Evolutionary conservation across 108 stramenopile species (phyloP).

Genomic region (Cyclotella atomus): DNA sequence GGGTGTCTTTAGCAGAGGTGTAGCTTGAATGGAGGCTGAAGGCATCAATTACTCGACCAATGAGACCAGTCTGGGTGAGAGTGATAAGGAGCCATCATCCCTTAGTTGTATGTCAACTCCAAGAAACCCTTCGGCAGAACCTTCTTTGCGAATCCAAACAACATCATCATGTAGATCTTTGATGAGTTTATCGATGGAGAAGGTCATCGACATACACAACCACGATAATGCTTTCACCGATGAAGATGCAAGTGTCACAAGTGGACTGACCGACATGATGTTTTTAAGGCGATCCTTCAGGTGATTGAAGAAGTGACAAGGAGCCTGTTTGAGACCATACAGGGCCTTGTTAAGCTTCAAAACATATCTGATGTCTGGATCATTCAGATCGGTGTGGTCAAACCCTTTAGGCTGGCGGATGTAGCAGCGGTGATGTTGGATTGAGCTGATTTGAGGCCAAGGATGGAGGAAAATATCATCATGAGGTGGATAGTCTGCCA

Average conservation of each 20-base stretch:
- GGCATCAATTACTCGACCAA: neutral
- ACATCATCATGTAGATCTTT: conserved; percentile 6
- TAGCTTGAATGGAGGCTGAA: neutral
- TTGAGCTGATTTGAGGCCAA: neutral
- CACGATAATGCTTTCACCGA: conserved; percentile 20
- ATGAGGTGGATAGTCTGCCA: conserved; percentile 46
- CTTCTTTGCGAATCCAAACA: conserved; percentile 12
- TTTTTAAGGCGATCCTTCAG: conserved; percentile 19
- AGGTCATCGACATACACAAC: conserved; percentile 56
- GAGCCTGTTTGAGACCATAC: conserved; percentile 40
- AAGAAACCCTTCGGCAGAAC: conserved; percentile 26
- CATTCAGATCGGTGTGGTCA: neutral
- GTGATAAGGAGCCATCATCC: neutral
- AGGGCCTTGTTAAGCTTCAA: conserved; percentile 32
- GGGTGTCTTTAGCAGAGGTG: neutral
- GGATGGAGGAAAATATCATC: conserved; percentile 22
- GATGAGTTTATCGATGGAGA: conserved; percentile 14
- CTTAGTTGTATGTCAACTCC: conserved; percentile 19
- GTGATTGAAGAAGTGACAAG: conserved; percentile 44
- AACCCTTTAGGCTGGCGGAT: conserved; percentile 50
- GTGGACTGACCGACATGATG: conserved; percentile 19
- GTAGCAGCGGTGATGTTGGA: conserved; percentile 50
- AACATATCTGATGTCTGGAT: neutral
- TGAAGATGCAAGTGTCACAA: conserved; percentile 54
- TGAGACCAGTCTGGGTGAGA: conserved; percentile 1